Evolutionary conservation across 1,284 basidiomycete genomes (phyloP).

Genomic region (Sporisorium reilianum): DNA sequence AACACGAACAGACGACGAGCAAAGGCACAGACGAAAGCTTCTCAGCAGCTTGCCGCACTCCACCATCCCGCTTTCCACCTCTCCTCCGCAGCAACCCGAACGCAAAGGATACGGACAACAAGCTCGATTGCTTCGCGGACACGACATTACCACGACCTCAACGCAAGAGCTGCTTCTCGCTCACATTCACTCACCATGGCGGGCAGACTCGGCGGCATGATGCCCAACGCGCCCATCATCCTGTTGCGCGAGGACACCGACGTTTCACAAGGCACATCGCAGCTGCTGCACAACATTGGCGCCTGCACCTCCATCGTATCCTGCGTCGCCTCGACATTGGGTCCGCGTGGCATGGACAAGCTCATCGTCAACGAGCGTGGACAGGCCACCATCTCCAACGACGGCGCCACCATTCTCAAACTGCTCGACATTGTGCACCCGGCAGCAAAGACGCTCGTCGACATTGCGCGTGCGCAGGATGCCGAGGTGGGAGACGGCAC

Average conservation of each 20-base stretch:
- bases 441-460: conserved; percentile 93
- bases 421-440: conserved; percentile 97
- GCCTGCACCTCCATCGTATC: conserved; percentile 65
- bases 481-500: conserved; percentile 99
- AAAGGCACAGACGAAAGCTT: not conserved
- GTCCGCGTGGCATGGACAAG: conserved; percentile 98
- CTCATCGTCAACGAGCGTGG: conserved; percentile 79
- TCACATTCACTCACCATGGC: conserved; percentile 31
- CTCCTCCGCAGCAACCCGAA: too few species aligned
- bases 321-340: conserved; percentile 84
- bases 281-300: conserved; percentile 92
- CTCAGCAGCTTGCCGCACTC: not conserved
- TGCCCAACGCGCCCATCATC: conserved; percentile 64
- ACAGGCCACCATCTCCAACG: conserved; percentile 94
- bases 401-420: conserved; percentile 97
- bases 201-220: conserved; percentile 57
- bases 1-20: conserved; percentile 22
- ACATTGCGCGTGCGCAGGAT: conserved; percentile 97
- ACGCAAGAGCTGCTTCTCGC: conserved; percentile 5
- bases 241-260: conserved; percentile 82
- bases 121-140: too few species aligned
- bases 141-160: too few species aligned
- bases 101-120: too few species aligned
- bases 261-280: conserved; percentile 92
- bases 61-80: conserved; percentile 12